Evolutionary conservation across 495 filamentous ascomycete species (phyloP), one percentile per base, ranked within the genome.

Genomic region (Xylaria acuta): DNA sequence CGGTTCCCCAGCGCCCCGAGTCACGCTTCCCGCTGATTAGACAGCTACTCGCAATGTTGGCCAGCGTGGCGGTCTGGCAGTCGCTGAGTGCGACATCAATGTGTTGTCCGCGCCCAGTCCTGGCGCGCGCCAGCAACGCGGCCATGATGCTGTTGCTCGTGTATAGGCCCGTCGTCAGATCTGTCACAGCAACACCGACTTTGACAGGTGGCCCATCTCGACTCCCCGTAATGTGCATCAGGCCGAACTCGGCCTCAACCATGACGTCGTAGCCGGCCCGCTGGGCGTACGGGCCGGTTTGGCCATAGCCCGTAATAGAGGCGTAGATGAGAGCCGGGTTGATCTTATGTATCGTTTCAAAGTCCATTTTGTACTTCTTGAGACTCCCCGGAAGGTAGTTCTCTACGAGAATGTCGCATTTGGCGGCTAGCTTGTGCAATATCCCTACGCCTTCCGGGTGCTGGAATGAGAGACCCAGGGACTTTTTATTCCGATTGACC

Each of bases 121-220:
- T 85, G 3, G 79, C 81, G 20, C 96, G 88, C 1, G 88, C 87
- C 64, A 99, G 83, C 58, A 99, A 83, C 0, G 97, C 95, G 0
- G 96, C 96, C 94, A 98, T 97, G 76, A 99, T 94, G 41, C 92
- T 89, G 82, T 98, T 98, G 60, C 92, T 94, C n/a, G 96, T 94
- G 78, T 98, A 98, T n/a, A 99, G 78, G 0, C 96, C 96, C 0
- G 96, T 98, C 0, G 96, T 98, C 65, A 99, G 81, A 79, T 99
- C 96, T 0, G 97, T 99, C 8, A 98, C 95, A 7, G 96, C 96
- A 18, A 98, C 96, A 5, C 96, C 96, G 2, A 99, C 96, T 82
- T 99, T 99, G 18, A 97, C 97, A 0, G 97, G 97, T 2, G 94
- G 92, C 0, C 96, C 94, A 69, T 97, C 93, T 74, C 93, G 84